These are phyloP conservation scores for Cutaneotrichosporon sp. DNA, from an alignment of 1,284 basidiomycete genomes.

Conservation along the genomic window DNA sequence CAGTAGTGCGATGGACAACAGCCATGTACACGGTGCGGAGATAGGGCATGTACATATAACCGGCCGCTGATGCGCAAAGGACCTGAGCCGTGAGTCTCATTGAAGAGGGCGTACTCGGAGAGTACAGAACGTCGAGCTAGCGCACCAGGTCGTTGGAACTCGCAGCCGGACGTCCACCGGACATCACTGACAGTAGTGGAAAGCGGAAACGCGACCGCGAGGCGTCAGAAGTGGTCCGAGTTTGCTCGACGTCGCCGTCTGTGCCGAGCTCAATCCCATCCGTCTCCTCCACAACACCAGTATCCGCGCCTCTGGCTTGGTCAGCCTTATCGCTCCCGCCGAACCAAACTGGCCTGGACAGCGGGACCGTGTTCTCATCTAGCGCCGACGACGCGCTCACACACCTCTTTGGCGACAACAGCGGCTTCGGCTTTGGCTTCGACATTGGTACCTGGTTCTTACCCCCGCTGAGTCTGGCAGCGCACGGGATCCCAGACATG, in stretches of 20 bases:
- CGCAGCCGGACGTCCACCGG: neutral
- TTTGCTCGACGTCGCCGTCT: neutral
- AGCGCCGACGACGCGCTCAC: neutral
- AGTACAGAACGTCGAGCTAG: neutral
- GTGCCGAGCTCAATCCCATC: neutral
- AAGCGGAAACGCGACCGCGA: neutral
- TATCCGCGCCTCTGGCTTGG: neutral
- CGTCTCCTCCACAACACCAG: neutral
- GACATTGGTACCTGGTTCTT: neutral
- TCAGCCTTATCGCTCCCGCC: neutral
- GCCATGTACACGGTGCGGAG: slow-evolving; percentile 1
- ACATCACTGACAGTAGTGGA: neutral
- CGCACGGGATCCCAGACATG: neutral
- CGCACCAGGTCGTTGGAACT: neutral
- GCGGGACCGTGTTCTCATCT: neutral
- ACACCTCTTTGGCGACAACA: neutral
- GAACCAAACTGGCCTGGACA: neutral
- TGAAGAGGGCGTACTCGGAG: neutral
- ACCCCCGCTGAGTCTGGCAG: neutral
- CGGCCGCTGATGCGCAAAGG: neutral
- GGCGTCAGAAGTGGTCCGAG: neutral
- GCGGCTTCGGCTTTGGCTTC: neutral
- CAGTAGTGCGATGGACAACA: neutral
- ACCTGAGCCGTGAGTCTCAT: neutral
- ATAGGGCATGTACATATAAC: slow-evolving; percentile 1